Percentiles rank a stretch among this genome's conserved stretches.
Conservation (phyloP, 1,284 basidiomycete genomes). For the Trametes polyzona region DNA sequence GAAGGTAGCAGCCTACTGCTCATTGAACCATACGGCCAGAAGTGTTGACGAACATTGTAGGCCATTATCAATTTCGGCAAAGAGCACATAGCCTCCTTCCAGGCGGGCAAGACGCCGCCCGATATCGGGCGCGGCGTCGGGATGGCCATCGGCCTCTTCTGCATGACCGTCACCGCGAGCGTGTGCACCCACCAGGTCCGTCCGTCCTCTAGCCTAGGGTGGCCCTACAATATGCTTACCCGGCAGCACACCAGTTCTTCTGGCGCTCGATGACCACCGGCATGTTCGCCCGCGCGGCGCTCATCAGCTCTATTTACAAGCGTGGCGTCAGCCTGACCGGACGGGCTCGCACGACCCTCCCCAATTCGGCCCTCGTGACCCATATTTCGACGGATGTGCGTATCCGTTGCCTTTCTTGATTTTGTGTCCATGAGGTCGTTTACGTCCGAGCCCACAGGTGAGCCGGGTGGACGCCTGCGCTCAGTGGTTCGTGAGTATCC, state of each 20-base stretch:
- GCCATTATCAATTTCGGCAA: conserved; percentile 72
- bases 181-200: conserved; percentile 65
- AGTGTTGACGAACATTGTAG: conserved; percentile 29
- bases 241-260: conserved; percentile 57
- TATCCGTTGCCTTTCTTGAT: conserved; percentile 6
- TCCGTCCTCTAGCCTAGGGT: not conserved
- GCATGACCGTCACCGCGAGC: conserved; percentile 59
- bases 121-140: conserved; percentile 69
- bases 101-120: conserved; percentile 42
- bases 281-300: conserved; percentile 68
- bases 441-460: conserved; percentile 38
- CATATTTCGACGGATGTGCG: conserved; percentile 75
- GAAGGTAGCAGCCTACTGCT: conserved; percentile 44
- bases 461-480: conserved; percentile 61
- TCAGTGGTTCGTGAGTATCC: conserved; percentile 68
- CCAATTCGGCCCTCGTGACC: conserved; percentile 74
- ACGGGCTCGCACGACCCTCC: conserved; percentile 64
- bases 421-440: conserved; percentile 7
- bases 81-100: conserved; percentile 43
- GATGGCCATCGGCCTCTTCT: conserved; percentile 74
- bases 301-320: conserved; percentile 79
- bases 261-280: conserved; percentile 78
- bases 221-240: not conserved
- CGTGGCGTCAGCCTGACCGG: conserved; percentile 69
- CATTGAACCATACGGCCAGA: not conserved